These are phyloP conservation scores for Colletotrichum tamarilloi DNA, from an alignment of 2,329 filamentous ascomycete species.

Conservation along the genomic window DNA sequence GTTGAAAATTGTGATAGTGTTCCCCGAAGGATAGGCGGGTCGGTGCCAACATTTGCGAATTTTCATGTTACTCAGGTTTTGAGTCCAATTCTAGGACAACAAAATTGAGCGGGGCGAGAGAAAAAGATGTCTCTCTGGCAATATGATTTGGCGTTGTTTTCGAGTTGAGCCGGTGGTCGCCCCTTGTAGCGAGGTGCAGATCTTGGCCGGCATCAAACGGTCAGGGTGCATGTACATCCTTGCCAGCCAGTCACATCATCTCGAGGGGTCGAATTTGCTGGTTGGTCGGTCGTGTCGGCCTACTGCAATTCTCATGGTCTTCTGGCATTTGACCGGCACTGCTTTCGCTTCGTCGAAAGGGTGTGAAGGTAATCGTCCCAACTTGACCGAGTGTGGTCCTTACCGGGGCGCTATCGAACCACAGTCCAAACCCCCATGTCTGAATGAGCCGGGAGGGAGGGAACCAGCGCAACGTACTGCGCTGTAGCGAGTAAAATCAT, in stretches of 20 bases:
- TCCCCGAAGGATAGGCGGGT: neutral
- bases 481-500: neutral
- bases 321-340: conserved; percentile 30
- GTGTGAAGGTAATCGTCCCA: conserved; percentile 27
- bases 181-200: conserved; percentile 22
- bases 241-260: conserved; percentile 13
- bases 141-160: conserved; percentile 14
- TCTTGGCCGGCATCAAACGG: conserved; percentile 13
- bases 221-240: conserved; percentile 8
- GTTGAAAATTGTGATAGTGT: neutral
- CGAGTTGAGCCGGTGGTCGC: neutral
- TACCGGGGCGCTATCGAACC: conserved; percentile 18
- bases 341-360: conserved; percentile 21
- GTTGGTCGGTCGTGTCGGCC: conserved; percentile 5
- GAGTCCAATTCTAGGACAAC: neutral
- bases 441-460: neutral
- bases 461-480: neutral
- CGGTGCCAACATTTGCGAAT: neutral
- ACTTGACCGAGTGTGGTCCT: conserved; percentile 29
- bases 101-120: neutral
- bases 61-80: neutral
- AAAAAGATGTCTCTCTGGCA: conserved; percentile 6
- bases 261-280: conserved; percentile 2
- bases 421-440: conserved; percentile 6
- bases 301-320: neutral